A percentile compares a stretch with the other conserved stretches of the same genome.
phyloP scores from a whole-genome alignment of 345 rosid species.

The Dimocarpus longan region DNA sequence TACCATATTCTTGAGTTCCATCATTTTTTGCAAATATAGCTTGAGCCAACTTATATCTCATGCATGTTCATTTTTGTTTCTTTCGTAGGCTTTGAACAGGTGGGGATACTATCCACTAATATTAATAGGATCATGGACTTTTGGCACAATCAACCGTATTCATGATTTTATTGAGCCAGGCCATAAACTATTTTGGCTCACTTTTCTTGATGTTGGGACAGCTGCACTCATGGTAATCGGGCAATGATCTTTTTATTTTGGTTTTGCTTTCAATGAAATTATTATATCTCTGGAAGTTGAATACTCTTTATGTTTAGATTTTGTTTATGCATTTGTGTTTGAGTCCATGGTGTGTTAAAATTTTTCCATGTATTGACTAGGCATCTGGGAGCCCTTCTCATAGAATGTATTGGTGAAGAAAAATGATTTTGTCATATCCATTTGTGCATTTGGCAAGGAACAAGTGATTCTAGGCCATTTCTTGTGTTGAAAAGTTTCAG shows the following conservation, averaged over 20 bases:
- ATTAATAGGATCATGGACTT: conserved; percentile 95
- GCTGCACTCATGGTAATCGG: conserved; percentile 85
- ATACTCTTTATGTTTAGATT: neutral
- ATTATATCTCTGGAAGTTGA: conserved; percentile 6
- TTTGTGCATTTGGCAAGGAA: conserved; percentile 5
- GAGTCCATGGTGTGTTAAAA: neutral
- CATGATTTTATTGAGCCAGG: conserved; percentile 86
- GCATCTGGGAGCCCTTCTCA: neutral
- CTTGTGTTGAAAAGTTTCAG: conserved; percentile 12
- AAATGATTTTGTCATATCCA: neutral
- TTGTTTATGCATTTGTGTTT: neutral
- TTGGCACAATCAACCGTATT: conserved; percentile 81
- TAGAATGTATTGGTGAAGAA: neutral
- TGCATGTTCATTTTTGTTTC: conserved; percentile 1
- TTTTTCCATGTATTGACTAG: conserved; percentile 11
- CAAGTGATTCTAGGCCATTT: neutral
- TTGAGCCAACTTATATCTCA: neutral
- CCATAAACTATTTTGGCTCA: conserved; percentile 86
- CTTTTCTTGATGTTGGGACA: conserved; percentile 89
- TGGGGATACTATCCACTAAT: conserved; percentile 99
- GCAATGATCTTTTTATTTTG: conserved; percentile 20
- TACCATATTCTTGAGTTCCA: neutral
- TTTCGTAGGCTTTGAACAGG: conserved; percentile 70
- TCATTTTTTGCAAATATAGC: too few relatives aligned
- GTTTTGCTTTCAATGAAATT: neutral